phyloP scores from a whole-genome alignment of 2,329 filamentous ascomycete species.

The Trichoderma arundinaceum region DNA sequence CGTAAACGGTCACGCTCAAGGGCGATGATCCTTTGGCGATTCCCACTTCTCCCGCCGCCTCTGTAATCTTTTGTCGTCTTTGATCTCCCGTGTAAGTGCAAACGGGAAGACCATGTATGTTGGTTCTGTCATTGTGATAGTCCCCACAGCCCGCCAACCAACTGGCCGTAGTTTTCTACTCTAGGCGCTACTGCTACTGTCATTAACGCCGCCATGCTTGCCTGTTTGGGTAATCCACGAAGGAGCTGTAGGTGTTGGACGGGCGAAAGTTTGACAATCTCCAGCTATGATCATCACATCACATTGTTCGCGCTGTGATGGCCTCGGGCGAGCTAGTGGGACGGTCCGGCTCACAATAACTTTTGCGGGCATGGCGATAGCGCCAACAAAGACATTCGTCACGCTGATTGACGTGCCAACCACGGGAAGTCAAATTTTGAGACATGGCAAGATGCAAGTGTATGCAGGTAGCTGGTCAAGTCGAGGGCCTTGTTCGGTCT shows the following conservation, averaged over 20 bases:
- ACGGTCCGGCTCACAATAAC: slow-evolving; percentile 38
- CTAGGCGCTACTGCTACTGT: slow-evolving; percentile 13
- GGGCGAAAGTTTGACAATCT: slow-evolving; percentile 7
- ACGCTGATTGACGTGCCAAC: slow-evolving; percentile 17
- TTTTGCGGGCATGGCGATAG: not conserved
- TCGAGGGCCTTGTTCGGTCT: slow-evolving; percentile 26
- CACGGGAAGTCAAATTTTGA: slow-evolving; percentile 12
- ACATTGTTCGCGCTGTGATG: slow-evolving; percentile 28
- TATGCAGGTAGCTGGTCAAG: slow-evolving; percentile 3
- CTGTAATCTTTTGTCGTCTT: slow-evolving; percentile 34
- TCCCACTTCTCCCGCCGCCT: slow-evolving; percentile 30
- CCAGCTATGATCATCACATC: slow-evolving; percentile 14
- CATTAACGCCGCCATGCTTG: slow-evolving; percentile 27
- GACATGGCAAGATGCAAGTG: slow-evolving; percentile 21
- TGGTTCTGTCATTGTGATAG: slow-evolving; percentile 36
- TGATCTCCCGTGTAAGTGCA: slow-evolving; percentile 28
- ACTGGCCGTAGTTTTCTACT: slow-evolving; percentile 3
- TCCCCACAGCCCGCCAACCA: slow-evolving; percentile 35
- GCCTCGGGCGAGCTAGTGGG: slow-evolving; percentile 37
- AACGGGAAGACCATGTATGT: slow-evolving; percentile 33
- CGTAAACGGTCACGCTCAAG: slow-evolving; percentile 18
- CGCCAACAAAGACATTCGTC: slow-evolving; percentile 7
- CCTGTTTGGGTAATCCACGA: slow-evolving; percentile 30
- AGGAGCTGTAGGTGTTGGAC: not conserved
- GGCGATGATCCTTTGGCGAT: slow-evolving; percentile 33